Conservation (phyloP, 2,329 filamentous ascomycete species). For the Seiridium unicorne region DNA sequence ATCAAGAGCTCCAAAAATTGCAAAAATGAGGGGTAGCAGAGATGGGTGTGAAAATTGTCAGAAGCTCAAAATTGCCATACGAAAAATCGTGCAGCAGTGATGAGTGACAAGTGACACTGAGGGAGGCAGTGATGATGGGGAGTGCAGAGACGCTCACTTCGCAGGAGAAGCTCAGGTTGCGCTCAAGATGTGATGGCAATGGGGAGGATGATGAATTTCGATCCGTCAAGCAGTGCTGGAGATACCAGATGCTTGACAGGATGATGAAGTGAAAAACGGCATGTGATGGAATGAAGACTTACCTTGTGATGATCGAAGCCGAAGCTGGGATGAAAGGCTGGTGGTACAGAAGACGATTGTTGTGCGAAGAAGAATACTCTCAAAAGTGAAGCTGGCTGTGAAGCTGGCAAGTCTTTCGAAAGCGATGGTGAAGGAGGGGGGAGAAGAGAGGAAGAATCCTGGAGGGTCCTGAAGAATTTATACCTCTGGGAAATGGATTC, state of each 20-base stretch:
- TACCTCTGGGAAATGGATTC: background rate
- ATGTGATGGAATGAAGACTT: background rate
- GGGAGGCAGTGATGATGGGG: background rate
- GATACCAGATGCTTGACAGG: background rate
- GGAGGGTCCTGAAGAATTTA: background rate
- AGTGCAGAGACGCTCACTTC: background rate
- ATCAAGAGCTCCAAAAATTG: background rate
- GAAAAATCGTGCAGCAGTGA: background rate
- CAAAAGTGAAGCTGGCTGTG: background rate
- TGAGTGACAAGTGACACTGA: background rate
- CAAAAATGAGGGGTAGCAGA: background rate
- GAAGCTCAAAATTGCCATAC: background rate
- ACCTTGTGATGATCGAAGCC: background rate
- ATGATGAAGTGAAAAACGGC: background rate
- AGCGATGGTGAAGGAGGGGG: background rate
- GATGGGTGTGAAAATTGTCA: background rate
- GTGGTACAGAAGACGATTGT: background rate
- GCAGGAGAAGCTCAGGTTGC: background rate
- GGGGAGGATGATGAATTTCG: background rate
- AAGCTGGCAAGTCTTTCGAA: background rate
- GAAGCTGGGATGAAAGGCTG: background rate
- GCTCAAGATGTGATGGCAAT: background rate
- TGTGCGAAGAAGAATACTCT: background rate
- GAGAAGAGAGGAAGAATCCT: background rate
- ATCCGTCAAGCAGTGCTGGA: background rate